phyloP scores from a whole-genome alignment of 2,329 filamentous ascomycete genomes.

The Pyrenochaeta sp. region DNA sequence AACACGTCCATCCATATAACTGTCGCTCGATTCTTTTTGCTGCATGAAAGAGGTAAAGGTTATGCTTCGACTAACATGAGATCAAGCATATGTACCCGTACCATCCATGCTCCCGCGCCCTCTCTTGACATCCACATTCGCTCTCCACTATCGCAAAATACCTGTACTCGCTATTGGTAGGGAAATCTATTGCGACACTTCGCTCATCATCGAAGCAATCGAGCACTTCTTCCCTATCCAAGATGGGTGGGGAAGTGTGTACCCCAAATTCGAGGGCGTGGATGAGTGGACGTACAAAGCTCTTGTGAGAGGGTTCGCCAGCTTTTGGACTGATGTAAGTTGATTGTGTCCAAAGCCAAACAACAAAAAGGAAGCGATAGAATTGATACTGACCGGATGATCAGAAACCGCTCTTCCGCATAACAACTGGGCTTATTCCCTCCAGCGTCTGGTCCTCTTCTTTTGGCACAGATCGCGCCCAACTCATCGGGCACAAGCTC shows the following conservation, averaged over 20 bases:
- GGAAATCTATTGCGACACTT: slow-evolving; percentile 47
- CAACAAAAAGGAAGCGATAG: slow-evolving; percentile 8
- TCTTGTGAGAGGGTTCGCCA: slow-evolving; percentile 50
- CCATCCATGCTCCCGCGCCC: slow-evolving; percentile 53
- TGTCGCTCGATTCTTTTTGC: neutral
- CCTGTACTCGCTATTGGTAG: slow-evolving; percentile 43
- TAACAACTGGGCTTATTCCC: slow-evolving; percentile 53
- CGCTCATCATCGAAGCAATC: slow-evolving; percentile 45
- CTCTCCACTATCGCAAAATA: slow-evolving; percentile 51
- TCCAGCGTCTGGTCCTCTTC: slow-evolving; percentile 49
- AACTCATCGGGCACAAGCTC: slow-evolving; percentile 51
- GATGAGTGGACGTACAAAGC: slow-evolving; percentile 46
- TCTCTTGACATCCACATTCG: slow-evolving; percentile 45
- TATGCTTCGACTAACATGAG: neutral
- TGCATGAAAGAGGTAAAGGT: neutral
- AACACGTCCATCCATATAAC: neutral
- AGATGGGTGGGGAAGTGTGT: slow-evolving; percentile 46
- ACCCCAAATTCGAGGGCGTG: slow-evolving; percentile 34
- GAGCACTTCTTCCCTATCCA: slow-evolving; percentile 38
- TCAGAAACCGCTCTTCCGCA: slow-evolving; percentile 49
- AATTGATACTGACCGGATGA: neutral
- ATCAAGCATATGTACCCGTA: slow-evolving; percentile 47
- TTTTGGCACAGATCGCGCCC: slow-evolving; percentile 50
- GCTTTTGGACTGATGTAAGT: slow-evolving; percentile 52
- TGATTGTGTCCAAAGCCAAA: neutral